These are phyloP conservation scores for Dipteronia dyeriana DNA, from an alignment of 345 rosid species.

Conservation along the genomic window DNA sequence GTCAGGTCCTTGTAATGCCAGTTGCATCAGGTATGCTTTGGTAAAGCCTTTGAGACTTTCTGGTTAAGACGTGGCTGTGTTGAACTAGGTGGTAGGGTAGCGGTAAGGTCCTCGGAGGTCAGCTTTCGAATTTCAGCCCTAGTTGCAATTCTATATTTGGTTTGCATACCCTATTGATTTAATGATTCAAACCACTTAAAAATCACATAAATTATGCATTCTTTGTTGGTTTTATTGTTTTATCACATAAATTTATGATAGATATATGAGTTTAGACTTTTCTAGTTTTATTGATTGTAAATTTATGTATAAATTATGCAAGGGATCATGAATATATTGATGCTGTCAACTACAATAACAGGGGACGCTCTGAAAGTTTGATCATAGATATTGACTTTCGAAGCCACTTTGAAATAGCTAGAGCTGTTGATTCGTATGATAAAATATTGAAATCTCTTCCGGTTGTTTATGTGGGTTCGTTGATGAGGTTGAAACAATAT, in stretches of 20 bases:
- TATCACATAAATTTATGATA: too few species aligned
- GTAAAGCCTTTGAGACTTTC: slow-evolving; percentile 76
- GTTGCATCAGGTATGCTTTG: slow-evolving; percentile 75
- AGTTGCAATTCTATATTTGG: not conserved
- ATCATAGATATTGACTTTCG: slow-evolving; percentile 82
- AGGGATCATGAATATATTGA: slow-evolving; percentile 92
- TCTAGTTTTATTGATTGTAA: not conserved
- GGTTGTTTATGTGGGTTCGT: slow-evolving; percentile 69
- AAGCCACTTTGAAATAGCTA: slow-evolving; percentile 92
- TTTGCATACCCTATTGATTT: not conserved
- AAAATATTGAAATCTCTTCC: slow-evolving; percentile 77
- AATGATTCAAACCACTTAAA: not conserved
- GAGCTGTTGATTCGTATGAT: slow-evolving; percentile 87
- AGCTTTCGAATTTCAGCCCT: slow-evolving; percentile 11
- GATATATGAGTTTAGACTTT: not conserved
- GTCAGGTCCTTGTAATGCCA: slow-evolving; percentile 70
- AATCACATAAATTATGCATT: not conserved
- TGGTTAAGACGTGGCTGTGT: slow-evolving; percentile 86
- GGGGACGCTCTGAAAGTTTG: slow-evolving; percentile 63
- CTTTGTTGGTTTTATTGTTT: too few species aligned
- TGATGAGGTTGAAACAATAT: slow-evolving; percentile 58
- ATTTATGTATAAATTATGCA: slow-evolving; percentile 29
- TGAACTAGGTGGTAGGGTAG: slow-evolving; percentile 75
- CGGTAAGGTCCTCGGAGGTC: slow-evolving; percentile 97
- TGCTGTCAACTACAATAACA: slow-evolving; percentile 44